phyloP scores from a whole-genome alignment of 805 yeast genomes.

The Candida endomychidarum region DNA sequence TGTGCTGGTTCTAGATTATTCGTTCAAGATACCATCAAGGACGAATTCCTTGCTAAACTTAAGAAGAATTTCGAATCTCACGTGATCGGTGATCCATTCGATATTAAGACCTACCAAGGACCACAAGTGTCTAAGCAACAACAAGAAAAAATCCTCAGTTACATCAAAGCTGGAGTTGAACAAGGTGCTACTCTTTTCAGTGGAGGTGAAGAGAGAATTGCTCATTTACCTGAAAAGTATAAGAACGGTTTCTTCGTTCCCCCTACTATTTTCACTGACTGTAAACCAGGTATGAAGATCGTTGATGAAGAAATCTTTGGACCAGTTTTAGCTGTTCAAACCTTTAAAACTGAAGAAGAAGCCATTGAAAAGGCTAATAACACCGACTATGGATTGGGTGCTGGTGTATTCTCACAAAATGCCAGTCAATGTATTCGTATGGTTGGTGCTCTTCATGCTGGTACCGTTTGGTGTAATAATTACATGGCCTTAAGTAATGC shows the following conservation, averaged over 20 bases:
- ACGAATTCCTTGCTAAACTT: slow-evolving; percentile 23
- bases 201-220: slow-evolving; percentile 19
- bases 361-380: slow-evolving; percentile 61
- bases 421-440: slow-evolving; percentile 54
- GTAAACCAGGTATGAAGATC: slow-evolving; percentile 29
- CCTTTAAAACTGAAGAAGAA: slow-evolving; percentile 60
- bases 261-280: slow-evolving; percentile 34
- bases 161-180: slow-evolving; percentile 61
- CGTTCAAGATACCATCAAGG: slow-evolving; percentile 34
- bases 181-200: slow-evolving; percentile 47
- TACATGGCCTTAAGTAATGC: slow-evolving; percentile 67
- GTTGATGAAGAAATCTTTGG: slow-evolving; percentile 41
- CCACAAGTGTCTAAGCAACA: slow-evolving; percentile 57
- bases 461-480: slow-evolving; percentile 81
- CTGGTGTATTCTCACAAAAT: slow-evolving; percentile 66
- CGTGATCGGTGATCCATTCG: slow-evolving; percentile 28
- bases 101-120: slow-evolving; percentile 28
- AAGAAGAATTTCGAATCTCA: slow-evolving; percentile 17
- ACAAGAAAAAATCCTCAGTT: slow-evolving; percentile 56
- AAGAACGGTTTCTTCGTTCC: slow-evolving; percentile 41
- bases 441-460: slow-evolving; percentile 66
- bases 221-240: slow-evolving; percentile 24
- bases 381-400: slow-evolving; percentile 72
- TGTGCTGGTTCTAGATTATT: slow-evolving; percentile 32
- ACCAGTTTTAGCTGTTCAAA: slow-evolving; percentile 55